A percentile compares a stretch with the other conserved stretches of the same genome.
Conservation (phyloP, 2,329 filamentous ascomycete species). For the Capronia epimyces region DNA sequence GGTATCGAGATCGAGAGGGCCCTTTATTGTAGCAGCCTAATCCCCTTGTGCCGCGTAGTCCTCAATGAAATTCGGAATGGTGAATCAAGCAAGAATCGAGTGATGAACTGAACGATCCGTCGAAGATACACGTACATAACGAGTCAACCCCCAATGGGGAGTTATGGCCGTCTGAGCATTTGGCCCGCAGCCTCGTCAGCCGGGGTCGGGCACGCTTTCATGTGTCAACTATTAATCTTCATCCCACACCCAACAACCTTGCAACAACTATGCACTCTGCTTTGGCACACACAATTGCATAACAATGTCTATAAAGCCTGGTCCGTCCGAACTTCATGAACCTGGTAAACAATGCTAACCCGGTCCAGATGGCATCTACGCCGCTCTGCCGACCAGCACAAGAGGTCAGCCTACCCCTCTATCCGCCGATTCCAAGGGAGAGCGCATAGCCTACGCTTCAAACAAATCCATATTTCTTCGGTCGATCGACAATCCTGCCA, state of each 20-base stretch:
- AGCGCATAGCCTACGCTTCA: slow-evolving; percentile 87
- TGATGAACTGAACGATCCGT: too few relatives aligned
- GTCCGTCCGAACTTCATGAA: slow-evolving; percentile 29
- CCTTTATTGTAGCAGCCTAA: too few relatives aligned
- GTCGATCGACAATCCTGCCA: slow-evolving; percentile 81
- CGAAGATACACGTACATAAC: too few relatives aligned
- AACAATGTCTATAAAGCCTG: slow-evolving; percentile 44
- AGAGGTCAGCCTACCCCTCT: slow-evolving; percentile 86
- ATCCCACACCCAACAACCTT: neutral
- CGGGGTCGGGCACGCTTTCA: neutral
- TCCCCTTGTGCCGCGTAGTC: too few relatives aligned
- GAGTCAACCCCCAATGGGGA: too few relatives aligned
- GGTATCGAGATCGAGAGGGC: too few relatives aligned
- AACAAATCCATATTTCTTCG: slow-evolving; percentile 96
- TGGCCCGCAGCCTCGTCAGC: slow-evolving; percentile 10
- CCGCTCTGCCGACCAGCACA: slow-evolving; percentile 74
- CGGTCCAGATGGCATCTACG: slow-evolving; percentile 64
- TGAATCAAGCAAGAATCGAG: too few relatives aligned
- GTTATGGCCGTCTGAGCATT: neutral
- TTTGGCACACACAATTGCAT: neutral
- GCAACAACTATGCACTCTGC: neutral
- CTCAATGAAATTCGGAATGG: too few relatives aligned
- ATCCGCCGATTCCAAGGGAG: slow-evolving; percentile 79
- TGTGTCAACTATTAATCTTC: slow-evolving; percentile 12
- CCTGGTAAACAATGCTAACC: slow-evolving; percentile 21